These are phyloP conservation scores for Kluyveromyces sp. DNA, from an alignment of 1,139 yeast genomes.

Conservation along the genomic window DNA sequence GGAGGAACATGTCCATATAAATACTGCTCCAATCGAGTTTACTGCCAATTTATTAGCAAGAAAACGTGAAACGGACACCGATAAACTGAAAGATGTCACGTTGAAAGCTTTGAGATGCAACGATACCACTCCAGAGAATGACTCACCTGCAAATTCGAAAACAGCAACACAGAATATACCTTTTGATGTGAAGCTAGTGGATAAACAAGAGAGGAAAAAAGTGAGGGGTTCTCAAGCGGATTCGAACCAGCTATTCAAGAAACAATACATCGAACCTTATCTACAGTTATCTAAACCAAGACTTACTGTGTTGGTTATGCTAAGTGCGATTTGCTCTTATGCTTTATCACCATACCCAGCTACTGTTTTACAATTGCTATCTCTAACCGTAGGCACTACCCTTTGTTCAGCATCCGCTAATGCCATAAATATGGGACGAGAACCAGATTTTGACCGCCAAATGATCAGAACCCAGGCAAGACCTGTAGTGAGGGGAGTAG, in stretches of 20 bases:
- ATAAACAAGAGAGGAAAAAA: slow-evolving; percentile 13
- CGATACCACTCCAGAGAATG: slow-evolving; percentile 21
- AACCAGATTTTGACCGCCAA: slow-evolving; percentile 76
- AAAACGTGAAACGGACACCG: background rate
- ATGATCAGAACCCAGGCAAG: slow-evolving; percentile 87
- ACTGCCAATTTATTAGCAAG: slow-evolving; percentile 26
- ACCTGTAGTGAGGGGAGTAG: slow-evolving; percentile 81
- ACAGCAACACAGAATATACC: slow-evolving; percentile 37
- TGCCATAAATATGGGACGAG: slow-evolving; percentile 95
- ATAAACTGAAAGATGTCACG: slow-evolving; percentile 14
- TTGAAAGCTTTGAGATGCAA: slow-evolving; percentile 31
- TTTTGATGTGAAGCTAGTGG: slow-evolving; percentile 44
- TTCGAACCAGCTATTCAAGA: slow-evolving; percentile 23
- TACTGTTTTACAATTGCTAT: slow-evolving; percentile 59
- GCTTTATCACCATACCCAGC: slow-evolving; percentile 82
- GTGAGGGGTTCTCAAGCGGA: slow-evolving; percentile 6
- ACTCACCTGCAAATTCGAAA: slow-evolving; percentile 1
- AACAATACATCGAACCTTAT: slow-evolving; percentile 46
- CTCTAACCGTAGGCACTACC: slow-evolving; percentile 78
- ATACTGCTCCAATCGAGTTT: slow-evolving; percentile 33
- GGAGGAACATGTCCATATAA: slow-evolving; percentile 14
- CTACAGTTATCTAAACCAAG: slow-evolving; percentile 82
- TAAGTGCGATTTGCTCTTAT: slow-evolving; percentile 88
- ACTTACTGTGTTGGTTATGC: slow-evolving; percentile 76
- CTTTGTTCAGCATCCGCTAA: slow-evolving; percentile 90